phyloP scores from a whole-genome alignment of 768 basidiomycete species.

The Boletus vinaceobasis region DNA sequence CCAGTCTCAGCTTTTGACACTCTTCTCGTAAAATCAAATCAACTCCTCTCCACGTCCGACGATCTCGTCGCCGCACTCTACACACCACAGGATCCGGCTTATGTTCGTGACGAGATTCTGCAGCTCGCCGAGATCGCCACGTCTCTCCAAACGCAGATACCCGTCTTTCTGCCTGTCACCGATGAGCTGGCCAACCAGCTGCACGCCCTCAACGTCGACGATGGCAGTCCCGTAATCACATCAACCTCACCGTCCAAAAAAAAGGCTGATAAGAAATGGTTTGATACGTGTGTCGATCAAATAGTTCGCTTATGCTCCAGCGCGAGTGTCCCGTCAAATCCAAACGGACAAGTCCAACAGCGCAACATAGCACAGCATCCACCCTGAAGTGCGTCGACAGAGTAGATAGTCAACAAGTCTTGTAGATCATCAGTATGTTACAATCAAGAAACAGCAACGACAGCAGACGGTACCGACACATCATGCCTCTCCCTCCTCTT shows the following conservation, averaged over 20 bases:
- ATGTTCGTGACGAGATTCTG: constrained; percentile 39
- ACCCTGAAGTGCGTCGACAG: not conserved
- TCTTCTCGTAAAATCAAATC: constrained; percentile 48
- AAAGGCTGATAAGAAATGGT: constrained; percentile 54
- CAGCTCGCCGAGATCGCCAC: constrained; percentile 37
- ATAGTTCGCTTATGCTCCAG: constrained; percentile 43
- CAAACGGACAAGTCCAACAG: constrained; percentile 5
- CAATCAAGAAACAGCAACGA: not conserved
- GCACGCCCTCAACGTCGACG: constrained; percentile 19
- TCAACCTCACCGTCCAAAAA: constrained; percentile 15
- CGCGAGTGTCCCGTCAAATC: constrained; percentile 25
- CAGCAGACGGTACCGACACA: constrained; percentile 21
- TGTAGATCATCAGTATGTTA: constrained; percentile 20
- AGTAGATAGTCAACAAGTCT: constrained; percentile 3
- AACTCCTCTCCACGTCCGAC: constrained; percentile 54
- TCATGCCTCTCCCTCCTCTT: constrained; percentile 33
- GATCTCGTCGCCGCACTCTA: constrained; percentile 68
- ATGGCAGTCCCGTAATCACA: not conserved
- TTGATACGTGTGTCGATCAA: constrained; percentile 61
- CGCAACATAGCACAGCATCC: not conserved
- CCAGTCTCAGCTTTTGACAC: constrained; percentile 42
- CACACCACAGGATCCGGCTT: constrained; percentile 50
- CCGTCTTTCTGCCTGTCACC: constrained; percentile 20
- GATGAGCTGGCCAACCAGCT: constrained; percentile 26
- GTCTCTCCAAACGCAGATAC: constrained; percentile 33